A percentile compares a stretch with the other conserved stretches of the same genome.
Evolutionary conservation across 371 early-diverging fungal genomes (phyloP).

Genomic region (Apophysomyces sp.): DNA sequence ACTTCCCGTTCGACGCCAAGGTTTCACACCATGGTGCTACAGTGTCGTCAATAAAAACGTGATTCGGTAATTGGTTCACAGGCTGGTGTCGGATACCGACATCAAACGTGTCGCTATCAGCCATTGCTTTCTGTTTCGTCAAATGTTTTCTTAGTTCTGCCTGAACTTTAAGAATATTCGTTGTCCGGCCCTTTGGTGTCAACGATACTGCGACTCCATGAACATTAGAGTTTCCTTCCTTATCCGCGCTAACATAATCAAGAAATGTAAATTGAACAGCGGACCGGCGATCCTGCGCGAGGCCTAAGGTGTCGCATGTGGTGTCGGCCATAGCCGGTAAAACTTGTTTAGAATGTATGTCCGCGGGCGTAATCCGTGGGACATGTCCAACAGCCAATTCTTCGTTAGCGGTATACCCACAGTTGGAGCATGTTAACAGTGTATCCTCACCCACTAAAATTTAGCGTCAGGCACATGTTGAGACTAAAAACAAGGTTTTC

Average conservation of each 20-base stretch:
- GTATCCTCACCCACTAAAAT: conserved; percentile 79
- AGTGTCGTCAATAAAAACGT: conserved; percentile 33
- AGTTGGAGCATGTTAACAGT: conserved; percentile 64
- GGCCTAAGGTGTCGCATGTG: conserved; percentile 1
- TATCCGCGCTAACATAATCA: background rate
- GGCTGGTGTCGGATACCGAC: background rate
- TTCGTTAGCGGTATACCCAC: conserved; percentile 83
- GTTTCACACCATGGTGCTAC: conserved; percentile 2
- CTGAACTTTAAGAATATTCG: conserved; percentile 37
- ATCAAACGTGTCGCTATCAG: conserved; percentile 17
- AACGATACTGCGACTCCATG: conserved; percentile 22
- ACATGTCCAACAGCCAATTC: conserved; percentile 56
- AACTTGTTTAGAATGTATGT: background rate
- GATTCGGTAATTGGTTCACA: conserved; percentile 3
- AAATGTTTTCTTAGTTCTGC: conserved; percentile 23
- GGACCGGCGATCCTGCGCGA: background rate
- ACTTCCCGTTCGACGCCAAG: background rate
- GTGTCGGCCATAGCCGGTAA: background rate
- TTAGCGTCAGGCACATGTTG: background rate
- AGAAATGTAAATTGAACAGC: conserved; percentile 1
- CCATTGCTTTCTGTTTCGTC: conserved; percentile 10
- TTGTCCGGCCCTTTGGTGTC: conserved; percentile 15
- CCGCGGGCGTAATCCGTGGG: conserved; percentile 7
- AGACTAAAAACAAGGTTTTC: background rate
- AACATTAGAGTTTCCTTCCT: background rate